Evolutionary conservation across 257 asterid species (phyloP).

Genomic region (Fraxinus pennsylvanica): DNA sequence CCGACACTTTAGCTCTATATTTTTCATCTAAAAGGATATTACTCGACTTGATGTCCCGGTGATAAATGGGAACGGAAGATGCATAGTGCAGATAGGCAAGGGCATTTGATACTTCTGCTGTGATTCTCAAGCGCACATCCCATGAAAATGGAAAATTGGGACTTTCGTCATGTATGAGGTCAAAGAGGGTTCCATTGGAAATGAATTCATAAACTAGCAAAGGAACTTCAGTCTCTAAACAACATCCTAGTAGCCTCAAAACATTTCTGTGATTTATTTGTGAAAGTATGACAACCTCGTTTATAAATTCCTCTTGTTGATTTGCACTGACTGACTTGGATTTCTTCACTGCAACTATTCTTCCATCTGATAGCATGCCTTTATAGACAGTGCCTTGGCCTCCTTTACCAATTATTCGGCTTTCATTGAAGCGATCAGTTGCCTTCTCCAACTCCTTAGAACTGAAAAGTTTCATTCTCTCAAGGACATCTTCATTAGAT

Average conservation of each 20-base stretch:
- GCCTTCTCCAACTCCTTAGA: slow-evolving; percentile 40
- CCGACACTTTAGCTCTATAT: slow-evolving; percentile 37
- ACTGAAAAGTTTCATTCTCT: slow-evolving; percentile 31
- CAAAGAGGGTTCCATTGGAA: slow-evolving; percentile 33
- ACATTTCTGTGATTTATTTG: slow-evolving; percentile 39
- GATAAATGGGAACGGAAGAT: slow-evolving; percentile 37
- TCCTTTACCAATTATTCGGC: slow-evolving; percentile 41
- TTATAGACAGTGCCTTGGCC: slow-evolving; percentile 48
- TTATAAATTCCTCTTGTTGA: slow-evolving; percentile 36
- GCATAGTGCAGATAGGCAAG: slow-evolving; percentile 40
- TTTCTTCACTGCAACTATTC: slow-evolving; percentile 40
- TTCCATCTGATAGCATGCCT: slow-evolving; percentile 44
- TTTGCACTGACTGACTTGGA: slow-evolving; percentile 18
- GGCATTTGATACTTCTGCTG: slow-evolving; percentile 36
- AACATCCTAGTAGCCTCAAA: slow-evolving; percentile 38
- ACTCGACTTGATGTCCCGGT: slow-evolving; percentile 41
- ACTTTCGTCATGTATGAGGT: slow-evolving; percentile 28
- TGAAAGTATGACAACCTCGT: slow-evolving; percentile 39
- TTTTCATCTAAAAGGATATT: slow-evolving; percentile 44
- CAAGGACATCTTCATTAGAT: slow-evolving; percentile 13
- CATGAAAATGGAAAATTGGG: slow-evolving; percentile 31
- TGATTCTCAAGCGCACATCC: slow-evolving; percentile 40
- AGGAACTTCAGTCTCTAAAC: slow-evolving; percentile 39
- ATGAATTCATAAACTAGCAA: slow-evolving; percentile 39
- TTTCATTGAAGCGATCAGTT: slow-evolving; percentile 37